phyloP scores from a whole-genome alignment of 2,329 filamentous ascomycete species.

The Ceratocystis variospora region DNA sequence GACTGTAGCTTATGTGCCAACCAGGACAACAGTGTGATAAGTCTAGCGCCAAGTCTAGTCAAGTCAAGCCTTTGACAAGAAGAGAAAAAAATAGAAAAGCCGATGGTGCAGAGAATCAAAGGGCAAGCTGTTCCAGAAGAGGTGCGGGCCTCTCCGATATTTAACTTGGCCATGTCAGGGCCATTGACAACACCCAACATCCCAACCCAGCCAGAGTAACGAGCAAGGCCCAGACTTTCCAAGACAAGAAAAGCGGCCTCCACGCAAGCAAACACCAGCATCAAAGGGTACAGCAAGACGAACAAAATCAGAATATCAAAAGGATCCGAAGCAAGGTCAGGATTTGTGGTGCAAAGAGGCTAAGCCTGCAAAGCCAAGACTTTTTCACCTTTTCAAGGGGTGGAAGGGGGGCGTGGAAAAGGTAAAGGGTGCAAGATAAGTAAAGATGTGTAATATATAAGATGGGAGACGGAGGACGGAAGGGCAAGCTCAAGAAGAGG shows the following conservation, averaged over 20 bases:
- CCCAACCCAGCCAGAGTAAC: not conserved
- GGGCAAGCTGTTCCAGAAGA: not conserved
- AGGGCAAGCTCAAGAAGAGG: not conserved
- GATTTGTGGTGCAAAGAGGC: conserved; percentile 3
- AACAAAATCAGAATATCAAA: conserved; percentile 5
- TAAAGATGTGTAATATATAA: not conserved
- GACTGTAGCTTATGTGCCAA: not conserved
- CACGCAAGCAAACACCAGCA: conserved; percentile 7
- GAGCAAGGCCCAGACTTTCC: not conserved
- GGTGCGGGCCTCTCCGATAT: not conserved
- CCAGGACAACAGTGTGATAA: conserved; percentile 4
- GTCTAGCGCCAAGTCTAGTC: not conserved
- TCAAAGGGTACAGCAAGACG: not conserved
- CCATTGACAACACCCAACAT: not conserved
- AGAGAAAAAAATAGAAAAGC: not conserved
- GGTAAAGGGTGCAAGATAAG: not conserved
- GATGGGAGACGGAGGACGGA: not conserved
- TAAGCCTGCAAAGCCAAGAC: conserved; percentile 7
- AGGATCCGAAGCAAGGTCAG: conserved; percentile 6
- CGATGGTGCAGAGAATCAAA: not conserved
- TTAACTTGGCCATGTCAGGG: conserved; percentile 1
- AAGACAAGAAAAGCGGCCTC: not conserved
- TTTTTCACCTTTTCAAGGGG: conserved; percentile 6
- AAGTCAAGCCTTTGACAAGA: not conserved
- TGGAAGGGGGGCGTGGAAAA: not conserved